phyloP scores from a whole-genome alignment of 306 rosid genomes.

The Cucurbita pepo region DNA sequence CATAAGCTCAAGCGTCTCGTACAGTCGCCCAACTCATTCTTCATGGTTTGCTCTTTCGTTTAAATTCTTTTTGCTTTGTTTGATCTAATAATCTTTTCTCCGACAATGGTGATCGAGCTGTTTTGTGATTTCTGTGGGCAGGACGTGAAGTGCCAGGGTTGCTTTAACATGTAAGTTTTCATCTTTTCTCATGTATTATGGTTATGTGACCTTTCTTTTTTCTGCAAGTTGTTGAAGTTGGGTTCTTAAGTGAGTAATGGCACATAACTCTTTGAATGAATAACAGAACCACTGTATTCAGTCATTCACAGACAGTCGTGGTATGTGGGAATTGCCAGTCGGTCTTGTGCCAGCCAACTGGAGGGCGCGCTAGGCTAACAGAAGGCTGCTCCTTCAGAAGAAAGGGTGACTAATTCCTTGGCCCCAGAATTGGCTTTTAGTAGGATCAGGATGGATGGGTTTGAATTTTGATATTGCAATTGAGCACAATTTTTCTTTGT shows the following conservation, averaged over 20 bases:
- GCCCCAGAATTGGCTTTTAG: not conserved
- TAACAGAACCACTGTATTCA: slow-evolving; percentile 31
- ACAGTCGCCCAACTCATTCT: slow-evolving; percentile 45
- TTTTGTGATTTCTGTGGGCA: not conserved
- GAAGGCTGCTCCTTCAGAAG: slow-evolving; percentile 37
- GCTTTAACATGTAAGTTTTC: slow-evolving; percentile 2
- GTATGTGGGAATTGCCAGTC: slow-evolving; percentile 42
- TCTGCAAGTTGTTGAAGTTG: not conserved
- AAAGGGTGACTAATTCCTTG: slow-evolving; percentile 21
- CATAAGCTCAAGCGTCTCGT: slow-evolving; percentile 57
- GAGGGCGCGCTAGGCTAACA: slow-evolving; percentile 33
- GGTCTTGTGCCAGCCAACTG: slow-evolving; percentile 36
- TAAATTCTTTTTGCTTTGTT: not conserved
- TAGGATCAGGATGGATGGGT: slow-evolving; percentile 1
- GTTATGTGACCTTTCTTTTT: not conserved
- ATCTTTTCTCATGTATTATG: not conserved
- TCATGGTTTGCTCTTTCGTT: slow-evolving; percentile 21
- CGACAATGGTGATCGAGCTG: not conserved
- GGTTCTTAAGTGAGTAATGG: not conserved
- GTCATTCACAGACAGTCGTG: slow-evolving; percentile 35
- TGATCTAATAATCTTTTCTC: too few species aligned
- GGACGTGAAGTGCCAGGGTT: slow-evolving; percentile 7
- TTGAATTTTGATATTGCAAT: slow-evolving; percentile 4
- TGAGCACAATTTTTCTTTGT: not conserved
- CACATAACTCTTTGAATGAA: not conserved